phyloP scores from a whole-genome alignment of 176 grass and related monocot genomes.

The Cocos nucifera region DNA sequence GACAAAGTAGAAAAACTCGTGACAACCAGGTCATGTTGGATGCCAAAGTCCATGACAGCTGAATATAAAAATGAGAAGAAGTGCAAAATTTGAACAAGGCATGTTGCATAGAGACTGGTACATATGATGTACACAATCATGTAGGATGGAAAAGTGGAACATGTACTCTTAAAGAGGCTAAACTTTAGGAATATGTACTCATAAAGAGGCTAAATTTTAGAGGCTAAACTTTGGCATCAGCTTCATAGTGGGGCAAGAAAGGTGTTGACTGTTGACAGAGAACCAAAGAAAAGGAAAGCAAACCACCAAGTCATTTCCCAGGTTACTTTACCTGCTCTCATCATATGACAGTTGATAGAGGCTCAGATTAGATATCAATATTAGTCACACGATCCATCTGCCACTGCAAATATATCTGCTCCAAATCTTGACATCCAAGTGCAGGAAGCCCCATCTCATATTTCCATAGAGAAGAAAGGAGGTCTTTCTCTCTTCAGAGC shows the following conservation, averaged over 20 bases:
- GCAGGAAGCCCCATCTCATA: neutral
- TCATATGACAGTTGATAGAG: conserved; percentile 4
- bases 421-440: neutral
- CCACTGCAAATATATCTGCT: neutral
- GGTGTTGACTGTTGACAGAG: conserved; percentile 3
- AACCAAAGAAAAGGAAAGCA: conserved; percentile 4
- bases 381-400: conserved; percentile 3
- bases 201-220: no score
- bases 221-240: neutral
- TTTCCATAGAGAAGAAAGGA: neutral
- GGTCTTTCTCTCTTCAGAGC: neutral
- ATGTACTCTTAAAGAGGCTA: neutral
- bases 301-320: conserved; percentile 6
- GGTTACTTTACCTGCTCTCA: neutral
- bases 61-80: no score
- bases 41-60: no score
- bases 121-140: no score
- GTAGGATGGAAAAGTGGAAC: neutral
- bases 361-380: conserved; percentile 1
- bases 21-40: no score
- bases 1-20: no score
- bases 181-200: neutral
- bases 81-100: no score
- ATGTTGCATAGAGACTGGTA: no score
- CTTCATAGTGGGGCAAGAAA: neutral